Base-by-base conservation (phyloP, 805 yeast genomes). In the Teunomyces panamensis region DNA sequence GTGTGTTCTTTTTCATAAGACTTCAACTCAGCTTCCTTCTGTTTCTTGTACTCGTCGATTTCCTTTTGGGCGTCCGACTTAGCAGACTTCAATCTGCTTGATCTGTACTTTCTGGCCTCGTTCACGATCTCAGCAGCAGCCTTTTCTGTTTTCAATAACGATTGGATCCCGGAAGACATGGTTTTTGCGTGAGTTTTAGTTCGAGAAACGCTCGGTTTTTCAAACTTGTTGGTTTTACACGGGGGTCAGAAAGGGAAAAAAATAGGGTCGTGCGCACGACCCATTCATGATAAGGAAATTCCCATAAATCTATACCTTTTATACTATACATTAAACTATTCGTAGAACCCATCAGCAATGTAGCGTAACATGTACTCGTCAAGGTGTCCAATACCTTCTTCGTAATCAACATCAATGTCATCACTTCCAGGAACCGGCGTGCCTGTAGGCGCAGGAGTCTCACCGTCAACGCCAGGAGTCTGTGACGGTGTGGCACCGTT, bases 61-160 rank as follows among this genome's bases (percentile, higher is more conserved):
- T 94, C 99, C 48, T 77, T 73, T 54, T 89, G 86, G 32, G 99
- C 99, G 67, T 94, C 98, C 20, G 85, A 73, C 75, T 90, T 92
- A 45, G 98, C 96, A 42, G 94, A 91, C 80, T 92, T 94, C 66
- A 94, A 79, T 56, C 90, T 87, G 56, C 81, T 85, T 36, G 94
- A 79, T 70, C 96, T 89, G 74, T 85, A 89, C 59, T 84, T 79
- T 77, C 98, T 88, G 20, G 99, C 97, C 65, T 87, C 86, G 60
- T 91, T 79, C 52, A 94, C 98, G 54, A 91, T 87, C 58, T 85
- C 91, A 59, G 96, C 97, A n/a, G 99, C 98, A 61, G 89, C 92
- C 72, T 87, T 89, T 75, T 94, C 99, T 53, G 98, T 96, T 78
- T 87, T 62, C 55, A 62, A 60, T 47, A 62, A 59, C 30, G 65